These are phyloP conservation scores for Thuidium tamariscinum DNA, from an alignment of 225 moss, liverwort and hornwort genomes.

Conservation along the genomic window DNA sequence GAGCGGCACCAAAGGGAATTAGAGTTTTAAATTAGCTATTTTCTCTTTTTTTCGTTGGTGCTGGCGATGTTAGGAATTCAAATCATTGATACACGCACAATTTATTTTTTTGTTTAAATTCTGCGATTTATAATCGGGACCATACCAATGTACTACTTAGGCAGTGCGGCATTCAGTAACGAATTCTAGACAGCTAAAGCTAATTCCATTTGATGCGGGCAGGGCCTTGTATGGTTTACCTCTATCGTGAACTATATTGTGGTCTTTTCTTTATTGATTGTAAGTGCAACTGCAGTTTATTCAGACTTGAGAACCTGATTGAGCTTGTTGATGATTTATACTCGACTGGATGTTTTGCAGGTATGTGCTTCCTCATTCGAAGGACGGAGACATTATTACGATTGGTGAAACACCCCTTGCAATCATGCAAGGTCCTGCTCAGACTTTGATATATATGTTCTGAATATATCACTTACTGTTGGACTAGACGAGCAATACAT, in stretches of 20 bases:
- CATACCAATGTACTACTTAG: background rate
- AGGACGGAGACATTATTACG: slow-evolving; percentile 77
- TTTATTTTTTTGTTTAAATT: background rate
- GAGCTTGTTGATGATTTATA: background rate
- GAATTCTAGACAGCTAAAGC: background rate
- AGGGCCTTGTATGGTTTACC: background rate
- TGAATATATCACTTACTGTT: background rate
- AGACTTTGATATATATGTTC: background rate
- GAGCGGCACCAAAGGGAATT: background rate
- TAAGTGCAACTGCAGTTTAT: background rate
- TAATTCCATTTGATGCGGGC: background rate
- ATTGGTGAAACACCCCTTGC: slow-evolving; percentile 97
- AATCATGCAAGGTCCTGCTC: slow-evolving; percentile 83
- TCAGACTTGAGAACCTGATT: background rate
- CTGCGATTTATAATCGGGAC: background rate
- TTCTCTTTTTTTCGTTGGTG: background rate
- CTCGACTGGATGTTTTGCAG: slow-evolving; percentile 22
- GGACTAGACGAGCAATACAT: background rate
- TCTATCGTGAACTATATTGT: background rate
- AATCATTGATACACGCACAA: background rate
- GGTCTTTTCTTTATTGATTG: background rate
- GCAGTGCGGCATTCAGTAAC: background rate
- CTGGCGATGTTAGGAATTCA: background rate
- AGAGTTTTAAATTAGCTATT: background rate
- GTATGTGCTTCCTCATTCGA: slow-evolving; percentile 75